Evolutionary conservation across 768 basidiomycete genomes (phyloP).

Genomic region (Dioszegia crocea): DNA sequence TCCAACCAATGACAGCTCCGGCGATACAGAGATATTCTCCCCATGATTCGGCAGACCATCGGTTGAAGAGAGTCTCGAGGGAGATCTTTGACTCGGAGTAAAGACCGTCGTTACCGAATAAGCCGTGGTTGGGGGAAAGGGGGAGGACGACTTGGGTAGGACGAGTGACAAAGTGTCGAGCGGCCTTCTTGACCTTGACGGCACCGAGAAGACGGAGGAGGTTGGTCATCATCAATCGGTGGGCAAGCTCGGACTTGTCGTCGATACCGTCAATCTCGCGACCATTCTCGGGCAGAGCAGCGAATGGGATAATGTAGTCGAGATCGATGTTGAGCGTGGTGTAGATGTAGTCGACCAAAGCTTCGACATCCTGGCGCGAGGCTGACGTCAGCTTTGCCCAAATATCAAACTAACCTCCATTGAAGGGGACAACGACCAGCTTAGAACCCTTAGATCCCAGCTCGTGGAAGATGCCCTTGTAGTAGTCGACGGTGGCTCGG

Average conservation of each 20-base stretch:
- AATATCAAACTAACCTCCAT: slow-evolving; percentile 58
- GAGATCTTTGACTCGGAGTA: slow-evolving; percentile 99
- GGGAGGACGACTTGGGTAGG: slow-evolving; percentile 98
- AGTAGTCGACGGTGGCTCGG: slow-evolving; percentile 87
- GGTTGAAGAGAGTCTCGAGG: slow-evolving; percentile 93
- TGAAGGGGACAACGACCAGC: slow-evolving; percentile 96
- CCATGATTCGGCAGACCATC: slow-evolving; percentile 98
- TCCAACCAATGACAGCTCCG: slow-evolving; percentile 98
- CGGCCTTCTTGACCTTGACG: slow-evolving; percentile 97
- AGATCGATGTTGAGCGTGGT: slow-evolving; percentile 90
- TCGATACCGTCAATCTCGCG: slow-evolving; percentile 96
- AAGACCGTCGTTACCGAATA: slow-evolving; percentile 95
- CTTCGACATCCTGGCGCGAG: slow-evolving; percentile 97
- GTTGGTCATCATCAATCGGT: slow-evolving; percentile 98
- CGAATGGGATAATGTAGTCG: slow-evolving; percentile 97
- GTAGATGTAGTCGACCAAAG: slow-evolving; percentile 97
- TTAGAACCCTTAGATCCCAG: slow-evolving; percentile 94
- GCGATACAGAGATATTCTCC: slow-evolving; percentile 97
- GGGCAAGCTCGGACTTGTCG: slow-evolving; percentile 94
- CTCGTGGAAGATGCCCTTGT: slow-evolving; percentile 95
- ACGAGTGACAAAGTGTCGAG: slow-evolving; percentile 89
- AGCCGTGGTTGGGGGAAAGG: slow-evolving; percentile 93
- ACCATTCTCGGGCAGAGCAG: slow-evolving; percentile 96
- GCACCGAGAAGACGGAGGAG: slow-evolving; percentile 92
- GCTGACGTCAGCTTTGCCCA: slow-evolving; percentile 52